These are phyloP conservation scores for Phycomyces blakesleeanus DNA, from an alignment of 192 early-diverging fungal species.

Conservation along the genomic window DNA sequence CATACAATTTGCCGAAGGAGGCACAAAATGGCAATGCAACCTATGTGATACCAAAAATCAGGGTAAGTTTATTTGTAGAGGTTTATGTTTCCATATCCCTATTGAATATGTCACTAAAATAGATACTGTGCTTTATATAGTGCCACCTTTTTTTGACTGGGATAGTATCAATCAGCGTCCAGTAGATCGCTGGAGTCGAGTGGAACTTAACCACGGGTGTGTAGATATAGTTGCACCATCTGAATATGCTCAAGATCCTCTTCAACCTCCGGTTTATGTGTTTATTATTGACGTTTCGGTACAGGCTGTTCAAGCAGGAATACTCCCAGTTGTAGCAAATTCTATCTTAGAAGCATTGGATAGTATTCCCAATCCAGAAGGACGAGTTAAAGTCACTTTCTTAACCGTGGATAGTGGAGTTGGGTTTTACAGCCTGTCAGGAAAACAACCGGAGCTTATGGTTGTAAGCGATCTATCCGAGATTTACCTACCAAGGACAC, in stretches of 20 bases:
- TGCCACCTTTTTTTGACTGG: constrained; percentile 69
- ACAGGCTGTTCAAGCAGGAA: constrained; percentile 64
- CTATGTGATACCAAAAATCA: constrained; percentile 87
- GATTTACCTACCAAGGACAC: constrained; percentile 63
- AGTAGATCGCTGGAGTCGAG: constrained; percentile 77
- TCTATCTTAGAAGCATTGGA: constrained; percentile 62
- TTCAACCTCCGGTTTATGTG: constrained; percentile 77
- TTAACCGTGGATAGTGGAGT: constrained; percentile 74
- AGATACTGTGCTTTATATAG: constrained; percentile 32
- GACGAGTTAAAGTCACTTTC: constrained; percentile 71
- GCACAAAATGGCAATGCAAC: constrained; percentile 92
- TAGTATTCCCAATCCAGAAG: constrained; percentile 68
- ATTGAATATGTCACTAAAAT: no score
- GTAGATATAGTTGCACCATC: constrained; percentile 92
- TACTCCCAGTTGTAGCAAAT: constrained; percentile 47
- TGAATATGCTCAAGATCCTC: constrained; percentile 90
- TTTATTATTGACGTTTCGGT: constrained; percentile 82
- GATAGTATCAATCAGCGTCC: constrained; percentile 68
- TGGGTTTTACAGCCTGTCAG: constrained; percentile 74
- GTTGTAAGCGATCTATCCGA: constrained; percentile 81
- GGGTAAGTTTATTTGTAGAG: constrained; percentile 38
- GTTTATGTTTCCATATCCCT: no score
- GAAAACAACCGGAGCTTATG: constrained; percentile 64
- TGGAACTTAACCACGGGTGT: constrained; percentile 82
- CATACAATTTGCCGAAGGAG: constrained; percentile 88